Evolutionary conservation across 2,329 filamentous ascomycete genomes (phyloP), one percentile per base, ranked within the genome.

Genomic region (Talaromyces sp.): DNA sequence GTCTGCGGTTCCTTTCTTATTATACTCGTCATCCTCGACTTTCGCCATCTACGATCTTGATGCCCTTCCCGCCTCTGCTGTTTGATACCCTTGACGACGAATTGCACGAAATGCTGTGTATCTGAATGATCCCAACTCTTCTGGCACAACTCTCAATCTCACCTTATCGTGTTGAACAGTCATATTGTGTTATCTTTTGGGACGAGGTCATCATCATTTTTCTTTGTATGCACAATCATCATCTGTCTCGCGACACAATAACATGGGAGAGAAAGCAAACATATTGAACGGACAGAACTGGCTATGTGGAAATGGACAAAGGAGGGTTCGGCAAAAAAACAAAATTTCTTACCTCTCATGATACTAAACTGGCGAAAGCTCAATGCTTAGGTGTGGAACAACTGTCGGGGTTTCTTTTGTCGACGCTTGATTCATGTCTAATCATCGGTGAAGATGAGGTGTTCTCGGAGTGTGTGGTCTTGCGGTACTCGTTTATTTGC

Each of bases 1-100:
- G 56, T 67, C 38, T 66, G 65, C 65, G 56, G 56, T 64, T 65
- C 64, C 67, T 61, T 68, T 67, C 67, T 64, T 68, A 69, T 68
- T 70, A 65, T 70, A 47, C 58, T 49, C 40, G 38, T 65, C 58
- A 58, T 65, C 69, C 69, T 69, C 49, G 58, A 68, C 54, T 65
- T 40, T 65, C 61, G 59, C 66, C 58, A 59, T 65, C 65, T 67
- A 56, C 60, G 51, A 63, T 66, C 65, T 51, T 62, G 45, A 40
- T 53, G 25, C 51, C 58, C 54, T 65, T 38, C 65, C 58, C 61
- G 31, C 60, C 58, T 64, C 67, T 47, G 31, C 51, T 64, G 63
- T 65, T 63, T 65, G 59, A 67, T 67, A 67, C 65, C 62, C 65
- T 38, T 45, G 3, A 53, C 59, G 34, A 58, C 43, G 31, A 45